Base-by-base conservation (phyloP, 2,329 filamentous ascomycete species). In the Arthrobotrys pseudoclavata region DNA sequence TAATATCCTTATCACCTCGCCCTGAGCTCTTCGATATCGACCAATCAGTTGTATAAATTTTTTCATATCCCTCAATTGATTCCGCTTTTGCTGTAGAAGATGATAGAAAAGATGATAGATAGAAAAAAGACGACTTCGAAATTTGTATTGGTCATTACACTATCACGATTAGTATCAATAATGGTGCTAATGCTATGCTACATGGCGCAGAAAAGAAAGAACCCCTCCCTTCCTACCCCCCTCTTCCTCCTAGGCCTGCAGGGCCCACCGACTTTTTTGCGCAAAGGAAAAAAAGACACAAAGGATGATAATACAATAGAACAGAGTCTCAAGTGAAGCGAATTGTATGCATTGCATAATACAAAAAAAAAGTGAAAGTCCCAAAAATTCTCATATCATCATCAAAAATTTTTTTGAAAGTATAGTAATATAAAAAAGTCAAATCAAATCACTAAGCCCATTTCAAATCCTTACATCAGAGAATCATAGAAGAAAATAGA, bases 81-180 rank as follows among this genome's bases (percentile, higher is more conserved):
- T n/a, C n/a, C n/a, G n/a, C n/a, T n/a, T n/a, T n/a, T n/a, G n/a
- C n/a, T n/a, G n/a, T n/a, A 4, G 31, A 34, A 34, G 31, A 34
- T 4, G 4, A 34, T 34, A 34, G 31, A 34, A 34, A 9, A 34
- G 6, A 34, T 9, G 31, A 9, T 5, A 5, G 4, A 34, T 9
- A 34, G 31, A 9, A 9, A 9, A 34, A 34, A 34, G 12, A 34
- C 12, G 31, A n/a, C n/a, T n/a, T n/a, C n/a, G 29, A 34, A 34
- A 9, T 1, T 34, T 9, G 40, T 42, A 42, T 15, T 42, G n/a
- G 40, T 42, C 40, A 42, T 42, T 15, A 42, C 40, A 42, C 40
- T 69, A 76, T 76, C 57, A 66, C 71, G 71, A 69, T 76, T 57
- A 18, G 2, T 42, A 42, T 42, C 40, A 42, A 42, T 34, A 34